phyloP scores from a whole-genome alignment of 106 monocot species.

The Hemerocallis citrina region DNA sequence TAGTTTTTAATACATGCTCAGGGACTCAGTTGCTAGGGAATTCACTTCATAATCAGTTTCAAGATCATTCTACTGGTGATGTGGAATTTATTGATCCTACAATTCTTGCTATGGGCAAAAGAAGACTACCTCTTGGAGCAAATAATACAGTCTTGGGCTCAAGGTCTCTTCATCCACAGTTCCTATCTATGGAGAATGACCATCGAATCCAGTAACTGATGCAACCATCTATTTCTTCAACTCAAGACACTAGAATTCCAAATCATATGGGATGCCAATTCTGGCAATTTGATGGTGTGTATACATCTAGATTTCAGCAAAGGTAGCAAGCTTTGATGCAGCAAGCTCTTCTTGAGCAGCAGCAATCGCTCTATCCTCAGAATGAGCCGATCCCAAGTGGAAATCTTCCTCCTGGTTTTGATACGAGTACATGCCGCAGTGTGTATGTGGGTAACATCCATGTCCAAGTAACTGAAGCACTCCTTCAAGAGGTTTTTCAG shows the following conservation, averaged over 20 bases:
- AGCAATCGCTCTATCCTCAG: constrained; percentile 39
- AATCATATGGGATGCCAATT: constrained; percentile 18
- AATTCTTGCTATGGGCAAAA: too few relatives aligned
- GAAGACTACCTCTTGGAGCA: too few relatives aligned
- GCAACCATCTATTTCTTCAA: background rate
- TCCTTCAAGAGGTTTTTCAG: constrained; percentile 78
- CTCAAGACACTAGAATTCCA: too few relatives aligned
- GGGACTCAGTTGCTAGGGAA: background rate
- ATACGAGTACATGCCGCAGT: constrained; percentile 96
- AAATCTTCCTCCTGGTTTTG: constrained; percentile 97
- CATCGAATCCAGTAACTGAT: background rate
- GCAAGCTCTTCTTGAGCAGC: too few relatives aligned
- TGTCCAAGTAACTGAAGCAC: constrained; percentile 63
- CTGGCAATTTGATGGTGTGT: background rate
- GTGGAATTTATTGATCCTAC: too few relatives aligned
- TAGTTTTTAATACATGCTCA: too few relatives aligned
- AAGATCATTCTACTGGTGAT: background rate
- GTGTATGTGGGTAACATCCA: constrained; percentile 90
- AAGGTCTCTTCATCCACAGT: too few relatives aligned
- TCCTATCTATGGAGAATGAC: background rate
- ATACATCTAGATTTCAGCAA: constrained; percentile 7
- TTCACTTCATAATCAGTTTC: too few relatives aligned
- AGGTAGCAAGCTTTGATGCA: constrained; percentile 30
- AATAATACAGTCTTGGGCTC: too few relatives aligned
- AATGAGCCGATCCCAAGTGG: constrained; percentile 95